Evolutionary conservation across 768 basidiomycete genomes (phyloP).

Genomic region (Xerocomellus amylosporus): DNA sequence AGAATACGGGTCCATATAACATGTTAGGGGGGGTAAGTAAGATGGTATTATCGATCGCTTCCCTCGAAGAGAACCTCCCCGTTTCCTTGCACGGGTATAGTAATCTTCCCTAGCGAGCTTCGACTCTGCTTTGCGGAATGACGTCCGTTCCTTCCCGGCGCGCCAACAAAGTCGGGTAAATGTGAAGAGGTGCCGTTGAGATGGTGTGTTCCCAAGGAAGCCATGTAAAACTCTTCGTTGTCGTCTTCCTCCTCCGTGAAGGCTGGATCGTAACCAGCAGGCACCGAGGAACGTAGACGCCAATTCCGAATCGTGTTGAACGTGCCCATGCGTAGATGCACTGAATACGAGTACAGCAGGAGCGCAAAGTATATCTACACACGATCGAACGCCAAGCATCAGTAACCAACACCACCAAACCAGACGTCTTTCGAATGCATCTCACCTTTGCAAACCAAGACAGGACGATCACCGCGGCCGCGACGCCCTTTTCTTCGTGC

Average conservation of each 20-base stretch:
- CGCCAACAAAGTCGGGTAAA: constrained; percentile 63
- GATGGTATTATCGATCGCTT: constrained; percentile 40
- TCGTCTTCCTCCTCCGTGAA: constrained; percentile 60
- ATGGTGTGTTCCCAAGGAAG: constrained; percentile 51
- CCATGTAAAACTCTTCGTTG: constrained; percentile 64
- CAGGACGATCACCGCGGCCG: constrained; percentile 68
- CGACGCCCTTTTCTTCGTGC: constrained; percentile 85
- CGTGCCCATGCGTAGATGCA: constrained; percentile 87
- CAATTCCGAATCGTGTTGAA: constrained; percentile 72
- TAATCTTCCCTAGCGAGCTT: constrained; percentile 25
- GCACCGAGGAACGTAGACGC: constrained; percentile 16
- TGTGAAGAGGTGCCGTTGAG: constrained; percentile 45
- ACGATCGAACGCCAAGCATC: constrained; percentile 2
- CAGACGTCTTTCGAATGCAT: not conserved
- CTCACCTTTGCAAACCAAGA: constrained; percentile 90
- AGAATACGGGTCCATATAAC: constrained; percentile 9
- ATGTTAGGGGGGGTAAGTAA: constrained; percentile 17
- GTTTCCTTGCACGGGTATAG: constrained; percentile 42
- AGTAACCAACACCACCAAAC: not conserved
- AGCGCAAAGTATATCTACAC: constrained; percentile 85
- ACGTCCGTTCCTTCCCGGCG: constrained; percentile 39
- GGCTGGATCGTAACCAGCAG: constrained; percentile 27
- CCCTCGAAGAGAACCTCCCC: constrained; percentile 64
- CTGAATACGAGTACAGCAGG: constrained; percentile 88
- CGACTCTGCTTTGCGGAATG: constrained; percentile 26